Evolutionary conservation across 129 eudicot genomes (phyloP).

Genomic region (Centrapalus pauciflorus): DNA sequence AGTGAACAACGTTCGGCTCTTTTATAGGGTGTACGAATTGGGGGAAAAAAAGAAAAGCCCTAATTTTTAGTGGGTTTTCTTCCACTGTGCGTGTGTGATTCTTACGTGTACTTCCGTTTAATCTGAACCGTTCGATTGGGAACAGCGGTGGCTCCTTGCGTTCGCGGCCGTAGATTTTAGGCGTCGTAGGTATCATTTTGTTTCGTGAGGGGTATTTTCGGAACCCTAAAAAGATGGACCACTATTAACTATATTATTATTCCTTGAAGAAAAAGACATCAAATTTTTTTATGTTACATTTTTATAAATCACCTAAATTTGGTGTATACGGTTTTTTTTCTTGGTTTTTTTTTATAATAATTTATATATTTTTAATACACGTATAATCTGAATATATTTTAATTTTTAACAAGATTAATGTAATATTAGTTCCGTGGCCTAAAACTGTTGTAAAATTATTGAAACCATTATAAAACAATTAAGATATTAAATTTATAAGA

Average conservation of each 20-base stretch:
- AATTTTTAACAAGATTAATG: too few relatives aligned
- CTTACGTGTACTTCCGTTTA: neutral
- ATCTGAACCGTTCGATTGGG: conserved; percentile 13
- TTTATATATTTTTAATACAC: too few relatives aligned
- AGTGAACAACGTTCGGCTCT: neutral
- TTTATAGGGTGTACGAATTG: conserved; percentile 14
- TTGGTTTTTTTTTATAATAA: too few relatives aligned
- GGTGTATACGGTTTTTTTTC: too few relatives aligned
- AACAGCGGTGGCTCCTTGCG: neutral
- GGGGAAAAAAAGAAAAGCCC: conserved; percentile 39
- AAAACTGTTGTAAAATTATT: too few relatives aligned
- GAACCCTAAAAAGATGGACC: neutral
- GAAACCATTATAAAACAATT: too few relatives aligned
- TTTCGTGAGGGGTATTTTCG: neutral
- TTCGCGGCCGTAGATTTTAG: conserved; percentile 14
- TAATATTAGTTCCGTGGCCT: too few relatives aligned
- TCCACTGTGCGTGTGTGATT: conserved; percentile 21
- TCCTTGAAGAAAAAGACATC: conserved; percentile 17
- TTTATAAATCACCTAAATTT: too few relatives aligned
- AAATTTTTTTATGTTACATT: too few relatives aligned
- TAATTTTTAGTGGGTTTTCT: conserved; percentile 16
- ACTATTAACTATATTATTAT: neutral
- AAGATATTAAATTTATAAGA: too few relatives aligned
- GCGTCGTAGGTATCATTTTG: neutral
- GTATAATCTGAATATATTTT: too few relatives aligned